A percentile compares a stretch with the other conserved stretches of the same genome.
Conservation (phyloP, 2,329 filamentous ascomycete genomes). For the Diaporthe sp. region DNA sequence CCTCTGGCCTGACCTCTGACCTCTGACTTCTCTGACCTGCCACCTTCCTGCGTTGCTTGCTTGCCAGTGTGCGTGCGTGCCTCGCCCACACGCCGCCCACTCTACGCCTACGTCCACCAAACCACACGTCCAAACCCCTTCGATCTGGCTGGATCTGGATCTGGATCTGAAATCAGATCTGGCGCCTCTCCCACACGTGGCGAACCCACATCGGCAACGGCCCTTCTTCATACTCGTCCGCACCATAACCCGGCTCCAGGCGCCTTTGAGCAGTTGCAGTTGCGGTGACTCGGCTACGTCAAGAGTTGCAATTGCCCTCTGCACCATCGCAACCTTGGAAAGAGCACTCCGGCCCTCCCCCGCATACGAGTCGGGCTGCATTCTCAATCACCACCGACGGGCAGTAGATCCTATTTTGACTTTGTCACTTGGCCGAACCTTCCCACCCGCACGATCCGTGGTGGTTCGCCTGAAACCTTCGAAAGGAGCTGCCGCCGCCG, state of each 20-base stretch:
- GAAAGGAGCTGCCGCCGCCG: background rate
- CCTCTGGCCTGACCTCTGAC: slow-evolving; percentile 11
- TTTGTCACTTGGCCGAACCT: slow-evolving; percentile 21
- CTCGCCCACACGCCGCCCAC: background rate
- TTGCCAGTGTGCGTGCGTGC: background rate
- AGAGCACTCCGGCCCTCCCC: background rate
- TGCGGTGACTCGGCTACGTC: slow-evolving; percentile 1
- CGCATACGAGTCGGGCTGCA: slow-evolving; percentile 19
- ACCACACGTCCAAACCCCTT: background rate
- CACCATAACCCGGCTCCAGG: background rate
- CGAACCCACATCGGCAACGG: slow-evolving; percentile 1
- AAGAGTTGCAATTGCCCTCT: slow-evolving; percentile 11
- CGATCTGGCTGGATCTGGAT: slow-evolving; percentile 20
- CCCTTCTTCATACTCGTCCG: background rate
- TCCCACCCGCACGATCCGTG: slow-evolving; percentile 12
- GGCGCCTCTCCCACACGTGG: slow-evolving; percentile 24
- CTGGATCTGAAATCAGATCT: slow-evolving; percentile 17
- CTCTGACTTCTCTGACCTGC: slow-evolving; percentile 1
- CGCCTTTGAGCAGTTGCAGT: slow-evolving; percentile 8
- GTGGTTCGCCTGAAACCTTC: slow-evolving; percentile 22
- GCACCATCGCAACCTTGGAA: slow-evolving; percentile 9
- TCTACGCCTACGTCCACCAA: background rate
- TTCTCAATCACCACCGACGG: slow-evolving; percentile 1
- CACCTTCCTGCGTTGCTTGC: background rate
- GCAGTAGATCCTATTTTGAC: slow-evolving; percentile 4